Conservation (phyloP, 176 grass and related monocot genomes). For the Alloteropsis semialata region DNA sequence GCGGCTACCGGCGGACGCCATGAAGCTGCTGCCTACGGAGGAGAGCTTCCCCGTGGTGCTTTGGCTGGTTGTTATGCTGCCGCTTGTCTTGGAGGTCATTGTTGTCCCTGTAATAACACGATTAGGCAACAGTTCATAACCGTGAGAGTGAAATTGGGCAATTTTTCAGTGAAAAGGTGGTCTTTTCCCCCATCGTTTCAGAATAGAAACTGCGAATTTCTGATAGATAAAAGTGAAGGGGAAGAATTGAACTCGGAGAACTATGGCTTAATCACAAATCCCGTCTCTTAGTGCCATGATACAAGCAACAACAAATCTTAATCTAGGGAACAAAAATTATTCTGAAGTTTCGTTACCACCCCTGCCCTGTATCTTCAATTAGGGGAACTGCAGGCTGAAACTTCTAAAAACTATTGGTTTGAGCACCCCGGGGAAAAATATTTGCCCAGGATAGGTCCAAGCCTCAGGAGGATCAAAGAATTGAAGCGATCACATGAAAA, state of each 20-base stretch:
- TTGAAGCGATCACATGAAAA: background rate
- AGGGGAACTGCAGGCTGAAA: background rate
- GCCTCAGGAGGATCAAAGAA: background rate
- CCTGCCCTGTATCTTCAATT: background rate
- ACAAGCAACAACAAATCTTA: conserved; percentile 6
- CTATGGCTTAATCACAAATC: background rate
- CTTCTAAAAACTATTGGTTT: background rate
- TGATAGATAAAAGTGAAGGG: background rate
- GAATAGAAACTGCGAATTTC: background rate
- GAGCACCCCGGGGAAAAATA: conserved; percentile 30
- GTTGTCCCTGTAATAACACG: conserved; percentile 34
- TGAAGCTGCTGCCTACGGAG: conserved; percentile 41
- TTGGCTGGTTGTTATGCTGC: conserved; percentile 56
- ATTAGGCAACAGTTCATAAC: background rate
- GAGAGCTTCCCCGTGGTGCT: conserved; percentile 75
- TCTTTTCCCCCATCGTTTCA: background rate
- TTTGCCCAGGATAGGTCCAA: background rate
- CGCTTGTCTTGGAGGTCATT: conserved; percentile 56
- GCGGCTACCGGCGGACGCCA: conserved; percentile 40
- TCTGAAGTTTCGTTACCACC: background rate
- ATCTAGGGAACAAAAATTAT: background rate
- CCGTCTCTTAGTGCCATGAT: background rate
- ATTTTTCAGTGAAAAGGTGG: background rate
- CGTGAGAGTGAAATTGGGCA: background rate
- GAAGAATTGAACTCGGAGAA: background rate